These are phyloP conservation scores for Asclepias syriaca DNA, from an alignment of 257 asterid genomes.

Conservation along the genomic window DNA sequence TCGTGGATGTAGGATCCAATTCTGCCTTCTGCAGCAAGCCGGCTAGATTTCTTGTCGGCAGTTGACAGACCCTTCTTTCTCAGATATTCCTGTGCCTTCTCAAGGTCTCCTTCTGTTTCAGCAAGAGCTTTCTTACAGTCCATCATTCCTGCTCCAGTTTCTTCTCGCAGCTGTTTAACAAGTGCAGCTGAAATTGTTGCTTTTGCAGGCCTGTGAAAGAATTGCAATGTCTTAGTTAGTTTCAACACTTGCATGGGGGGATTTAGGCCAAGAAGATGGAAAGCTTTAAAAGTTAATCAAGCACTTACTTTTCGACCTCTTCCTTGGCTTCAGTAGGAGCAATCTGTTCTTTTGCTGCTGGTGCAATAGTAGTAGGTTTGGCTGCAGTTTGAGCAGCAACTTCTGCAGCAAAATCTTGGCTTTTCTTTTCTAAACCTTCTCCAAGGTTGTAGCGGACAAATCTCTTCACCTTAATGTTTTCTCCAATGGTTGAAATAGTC, in stretches of 20 bases:
- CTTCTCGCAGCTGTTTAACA: slow-evolving; percentile 91
- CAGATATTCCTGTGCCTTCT: slow-evolving; percentile 87
- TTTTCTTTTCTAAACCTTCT: slow-evolving; percentile 94
- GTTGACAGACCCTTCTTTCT: slow-evolving; percentile 85
- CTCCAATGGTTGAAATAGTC: slow-evolving; percentile 86
- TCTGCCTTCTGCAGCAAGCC: slow-evolving; percentile 95
- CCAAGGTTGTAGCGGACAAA: slow-evolving; percentile 84
- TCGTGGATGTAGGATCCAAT: slow-evolving; percentile 87
- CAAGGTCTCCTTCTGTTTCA: slow-evolving; percentile 83
- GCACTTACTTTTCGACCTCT: slow-evolving; percentile 56
- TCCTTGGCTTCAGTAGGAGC: slow-evolving; percentile 47
- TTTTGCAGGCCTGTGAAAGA: slow-evolving; percentile 51
- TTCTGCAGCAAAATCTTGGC: slow-evolving; percentile 95
- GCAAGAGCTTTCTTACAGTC: slow-evolving; percentile 97
- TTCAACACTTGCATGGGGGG: not conserved
- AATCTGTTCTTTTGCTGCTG: slow-evolving; percentile 48
- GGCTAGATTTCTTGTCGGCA: slow-evolving; percentile 94
- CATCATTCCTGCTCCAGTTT: slow-evolving; percentile 99
- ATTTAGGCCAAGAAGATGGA: not conserved
- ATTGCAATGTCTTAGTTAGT: not conserved
- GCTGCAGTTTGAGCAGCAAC: slow-evolving; percentile 95
- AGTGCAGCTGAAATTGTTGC: slow-evolving; percentile 59
- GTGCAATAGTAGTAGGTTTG: slow-evolving; percentile 26
- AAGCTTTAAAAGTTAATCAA: not conserved
- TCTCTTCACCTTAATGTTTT: slow-evolving; percentile 83